A percentile compares a stretch with the other conserved stretches of the same genome.
Conservation (phyloP, 139 green algal genomes). For the Bryopsis sp. region DNA sequence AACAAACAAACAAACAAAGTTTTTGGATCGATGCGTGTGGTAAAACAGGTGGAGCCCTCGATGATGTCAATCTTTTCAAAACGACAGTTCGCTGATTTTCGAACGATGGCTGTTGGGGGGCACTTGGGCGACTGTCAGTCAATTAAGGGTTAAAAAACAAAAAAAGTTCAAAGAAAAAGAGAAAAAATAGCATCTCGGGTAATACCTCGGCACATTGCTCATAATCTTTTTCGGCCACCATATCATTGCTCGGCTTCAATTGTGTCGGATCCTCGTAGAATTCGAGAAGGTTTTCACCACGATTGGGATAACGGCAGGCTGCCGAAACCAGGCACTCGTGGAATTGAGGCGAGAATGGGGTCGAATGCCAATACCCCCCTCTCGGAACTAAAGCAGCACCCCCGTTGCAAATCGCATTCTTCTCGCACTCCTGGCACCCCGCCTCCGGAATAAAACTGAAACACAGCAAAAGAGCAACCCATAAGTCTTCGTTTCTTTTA, state of each 20-base stretch:
- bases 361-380: constrained; percentile 15
- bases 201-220: constrained; percentile 10
- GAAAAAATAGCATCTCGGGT: not conserved
- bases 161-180: not conserved
- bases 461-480: too few relatives aligned
- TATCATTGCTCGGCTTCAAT: not conserved
- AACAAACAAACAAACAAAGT: not conserved
- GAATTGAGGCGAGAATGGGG: constrained; percentile 15
- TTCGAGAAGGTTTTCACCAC: not conserved
- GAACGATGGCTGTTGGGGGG: not conserved
- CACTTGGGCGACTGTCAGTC: not conserved
- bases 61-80: not conserved
- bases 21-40: not conserved
- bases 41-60: not conserved
- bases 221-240: constrained; percentile 9
- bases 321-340: constrained; percentile 11
- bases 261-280: not conserved
- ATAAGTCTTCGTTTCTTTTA: too few relatives aligned
- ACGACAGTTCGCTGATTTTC: not conserved
- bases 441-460: too few relatives aligned
- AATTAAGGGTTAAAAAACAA: not conserved
- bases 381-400: not conserved
- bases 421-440: not conserved
- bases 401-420: not conserved
- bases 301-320: constrained; percentile 7